Conservation (phyloP, 225 moss, liverwort and hornwort species). For the Takakia lepidozioides region DNA sequence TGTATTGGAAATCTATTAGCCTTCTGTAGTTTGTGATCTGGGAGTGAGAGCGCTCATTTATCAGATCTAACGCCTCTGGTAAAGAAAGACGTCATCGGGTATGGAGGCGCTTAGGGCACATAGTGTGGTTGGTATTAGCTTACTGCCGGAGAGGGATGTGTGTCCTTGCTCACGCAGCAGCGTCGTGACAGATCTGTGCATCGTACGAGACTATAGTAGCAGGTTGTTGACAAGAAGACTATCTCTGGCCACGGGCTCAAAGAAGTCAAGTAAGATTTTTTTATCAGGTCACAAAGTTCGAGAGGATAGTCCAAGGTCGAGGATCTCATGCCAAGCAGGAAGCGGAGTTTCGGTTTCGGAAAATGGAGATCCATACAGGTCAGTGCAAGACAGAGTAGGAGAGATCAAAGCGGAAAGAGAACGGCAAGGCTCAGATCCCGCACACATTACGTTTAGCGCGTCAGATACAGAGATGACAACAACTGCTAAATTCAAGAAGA, state of each 20-base stretch:
- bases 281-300: conserved; percentile 1
- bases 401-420: neutral
- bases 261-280: conserved; percentile 1
- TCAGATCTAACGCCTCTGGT: no score
- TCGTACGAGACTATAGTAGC: no score
- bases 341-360: neutral
- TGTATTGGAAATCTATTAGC: no score
- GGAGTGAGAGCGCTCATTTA: no score
- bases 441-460: conserved; percentile 18
- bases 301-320: conserved; percentile 1
- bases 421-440: conserved; percentile 17
- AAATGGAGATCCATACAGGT: no score
- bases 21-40: no score
- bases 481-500: neutral
- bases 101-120: conserved; percentile 43
- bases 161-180: conserved; percentile 3
- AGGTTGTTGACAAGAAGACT: conserved; percentile 4
- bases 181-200: conserved; percentile 1
- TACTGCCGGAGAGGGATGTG: conserved; percentile 10
- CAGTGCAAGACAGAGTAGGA: no score
- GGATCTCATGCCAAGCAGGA: conserved; percentile 22
- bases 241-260: neutral
- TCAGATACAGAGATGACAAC: conserved; percentile 7
- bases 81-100: no score
- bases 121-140: conserved; percentile 15